phyloP scores from a whole-genome alignment of 306 rosid genomes.

The Alnus rubra region DNA sequence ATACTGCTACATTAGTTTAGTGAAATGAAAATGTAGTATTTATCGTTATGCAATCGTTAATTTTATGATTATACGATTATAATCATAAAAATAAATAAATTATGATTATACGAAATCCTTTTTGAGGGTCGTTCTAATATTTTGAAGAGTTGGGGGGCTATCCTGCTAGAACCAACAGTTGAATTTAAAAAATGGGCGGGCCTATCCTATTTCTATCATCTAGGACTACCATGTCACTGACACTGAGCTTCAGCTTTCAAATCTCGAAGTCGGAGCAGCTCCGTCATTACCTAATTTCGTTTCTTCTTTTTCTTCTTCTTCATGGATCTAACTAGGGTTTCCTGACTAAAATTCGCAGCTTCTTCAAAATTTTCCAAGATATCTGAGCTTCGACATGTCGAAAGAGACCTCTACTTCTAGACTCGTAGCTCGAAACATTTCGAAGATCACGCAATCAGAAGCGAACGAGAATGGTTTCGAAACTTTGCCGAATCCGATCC shows the following conservation, averaged over 20 bases:
- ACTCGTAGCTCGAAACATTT: conserved; percentile 12
- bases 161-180: conserved; percentile 13
- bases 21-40: too few relatives aligned
- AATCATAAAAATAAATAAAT: too few relatives aligned
- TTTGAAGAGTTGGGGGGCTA: conserved; percentile 28
- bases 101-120: background rate
- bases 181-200: conserved; percentile 56
- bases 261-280: conserved; percentile 7
- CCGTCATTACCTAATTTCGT: background rate
- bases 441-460: conserved; percentile 34
- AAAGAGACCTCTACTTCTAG: conserved; percentile 39
- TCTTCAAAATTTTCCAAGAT: background rate
- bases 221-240: background rate
- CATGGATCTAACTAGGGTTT: conserved; percentile 10
- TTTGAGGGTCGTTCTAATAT: conserved; percentile 7
- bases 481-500: conserved; percentile 37
- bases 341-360: background rate
- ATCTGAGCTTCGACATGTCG: conserved; percentile 27
- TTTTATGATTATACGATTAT: background rate
- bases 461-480: conserved; percentile 71
- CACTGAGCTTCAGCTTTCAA: conserved; percentile 8
- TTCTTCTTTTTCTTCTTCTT: background rate
- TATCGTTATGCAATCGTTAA: too few relatives aligned
- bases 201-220: background rate
- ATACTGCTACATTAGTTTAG: too few relatives aligned